Percentiles rank a stretch among this genome's conserved stretches.
Evolutionary conservation across 345 rosid species (phyloP).

Genomic region (Acer negundo): DNA sequence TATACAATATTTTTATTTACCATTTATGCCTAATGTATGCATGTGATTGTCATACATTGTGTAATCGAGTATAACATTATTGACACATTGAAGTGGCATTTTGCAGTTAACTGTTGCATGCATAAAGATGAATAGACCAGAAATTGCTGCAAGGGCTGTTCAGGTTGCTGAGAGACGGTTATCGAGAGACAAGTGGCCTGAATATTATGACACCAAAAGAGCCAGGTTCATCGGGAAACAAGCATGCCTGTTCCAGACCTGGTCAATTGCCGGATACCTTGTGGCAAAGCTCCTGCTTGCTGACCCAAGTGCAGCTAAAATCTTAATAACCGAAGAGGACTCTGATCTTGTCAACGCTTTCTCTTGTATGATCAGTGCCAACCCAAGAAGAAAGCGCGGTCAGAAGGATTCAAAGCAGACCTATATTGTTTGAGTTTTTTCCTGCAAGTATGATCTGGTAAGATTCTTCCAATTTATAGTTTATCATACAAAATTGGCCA

Average conservation of each 20-base stretch:
- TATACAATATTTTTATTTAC: too few species aligned
- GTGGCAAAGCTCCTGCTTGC: slow-evolving; percentile 54
- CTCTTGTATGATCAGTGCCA: slow-evolving; percentile 55
- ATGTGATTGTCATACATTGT: background rate
- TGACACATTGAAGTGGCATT: slow-evolving; percentile 7
- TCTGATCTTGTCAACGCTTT: slow-evolving; percentile 48
- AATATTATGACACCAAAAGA: slow-evolving; percentile 55
- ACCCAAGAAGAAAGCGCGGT: slow-evolving; percentile 54
- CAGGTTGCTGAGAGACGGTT: slow-evolving; percentile 44
- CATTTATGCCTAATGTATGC: background rate
- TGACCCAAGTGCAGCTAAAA: slow-evolving; percentile 43
- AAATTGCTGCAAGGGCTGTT: slow-evolving; percentile 47
- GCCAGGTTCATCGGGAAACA: slow-evolving; percentile 54
- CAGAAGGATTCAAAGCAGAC: slow-evolving; percentile 38
- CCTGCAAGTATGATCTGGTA: background rate
- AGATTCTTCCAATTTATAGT: slow-evolving; percentile 4
- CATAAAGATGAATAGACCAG: slow-evolving; percentile 55
- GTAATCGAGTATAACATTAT: background rate
- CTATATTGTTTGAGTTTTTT: slow-evolving; percentile 41
- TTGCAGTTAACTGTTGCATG: slow-evolving; percentile 57
- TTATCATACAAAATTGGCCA: background rate
- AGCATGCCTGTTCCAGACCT: slow-evolving; percentile 48
- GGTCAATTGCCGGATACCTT: slow-evolving; percentile 59
- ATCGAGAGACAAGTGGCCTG: slow-evolving; percentile 54
- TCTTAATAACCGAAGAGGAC: slow-evolving; percentile 51